Percentiles rank a stretch among this genome's conserved stretches.
These are phyloP conservation scores for Vicia sativa DNA, from an alignment of 306 rosid species.

Conservation along the genomic window DNA sequence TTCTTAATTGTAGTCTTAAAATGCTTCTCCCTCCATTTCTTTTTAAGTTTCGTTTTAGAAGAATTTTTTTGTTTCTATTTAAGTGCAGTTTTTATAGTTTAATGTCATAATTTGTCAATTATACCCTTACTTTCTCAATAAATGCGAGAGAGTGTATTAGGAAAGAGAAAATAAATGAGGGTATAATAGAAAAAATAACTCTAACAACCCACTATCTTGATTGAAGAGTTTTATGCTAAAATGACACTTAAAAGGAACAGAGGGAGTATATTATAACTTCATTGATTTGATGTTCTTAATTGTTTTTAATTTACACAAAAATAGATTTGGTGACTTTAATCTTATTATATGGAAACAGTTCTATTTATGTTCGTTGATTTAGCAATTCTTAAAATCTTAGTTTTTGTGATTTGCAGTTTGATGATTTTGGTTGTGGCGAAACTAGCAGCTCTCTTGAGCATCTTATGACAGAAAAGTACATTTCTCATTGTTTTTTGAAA, in stretches of 20 bases:
- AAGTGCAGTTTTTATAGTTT: no score
- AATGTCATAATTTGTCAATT: no score
- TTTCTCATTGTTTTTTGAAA: neutral
- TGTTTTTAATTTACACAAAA: conserved; percentile 19
- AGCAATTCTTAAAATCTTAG: conserved; percentile 5
- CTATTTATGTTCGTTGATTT: conserved; percentile 18
- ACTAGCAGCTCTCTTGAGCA: conserved; percentile 38
- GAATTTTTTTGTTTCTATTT: no score
- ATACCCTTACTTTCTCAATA: no score
- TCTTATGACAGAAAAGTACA: conserved; percentile 56
- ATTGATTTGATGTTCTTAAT: conserved; percentile 28
- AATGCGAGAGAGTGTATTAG: no score
- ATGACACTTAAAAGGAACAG: no score
- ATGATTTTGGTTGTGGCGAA: conserved; percentile 51
- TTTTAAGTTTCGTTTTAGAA: no score
- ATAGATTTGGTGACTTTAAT: conserved; percentile 13
- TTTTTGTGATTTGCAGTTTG: conserved; percentile 49
- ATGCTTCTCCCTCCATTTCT: no score
- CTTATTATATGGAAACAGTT: conserved; percentile 2
- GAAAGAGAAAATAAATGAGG: no score
- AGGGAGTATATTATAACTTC: conserved; percentile 3
- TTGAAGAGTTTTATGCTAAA: no score
- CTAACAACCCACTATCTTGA: no score
- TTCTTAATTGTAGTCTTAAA: conserved; percentile 13
- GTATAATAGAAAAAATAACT: no score